Conservation (phyloP, 805 yeast genomes). For the Spathaspora arborariae region DNA sequence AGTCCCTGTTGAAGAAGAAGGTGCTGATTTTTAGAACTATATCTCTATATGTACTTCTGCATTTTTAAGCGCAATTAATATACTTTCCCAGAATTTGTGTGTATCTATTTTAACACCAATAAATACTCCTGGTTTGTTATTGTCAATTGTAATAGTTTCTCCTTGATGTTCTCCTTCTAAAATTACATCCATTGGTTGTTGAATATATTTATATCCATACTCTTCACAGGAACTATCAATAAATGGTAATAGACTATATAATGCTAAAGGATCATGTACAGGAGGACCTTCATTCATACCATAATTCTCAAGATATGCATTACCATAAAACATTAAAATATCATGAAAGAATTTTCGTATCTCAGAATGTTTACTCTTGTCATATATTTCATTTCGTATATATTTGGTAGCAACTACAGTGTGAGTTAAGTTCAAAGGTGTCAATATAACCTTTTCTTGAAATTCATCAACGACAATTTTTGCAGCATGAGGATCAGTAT, state of each 20-base stretch:
- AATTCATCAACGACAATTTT: constrained; percentile 39
- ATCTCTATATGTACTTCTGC: constrained; percentile 9
- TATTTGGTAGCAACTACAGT: constrained; percentile 47
- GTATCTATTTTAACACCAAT: constrained; percentile 9
- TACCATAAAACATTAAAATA: constrained; percentile 20
- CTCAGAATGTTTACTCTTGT: constrained; percentile 26
- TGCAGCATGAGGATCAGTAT: constrained; percentile 77
- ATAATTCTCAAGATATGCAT: constrained; percentile 11
- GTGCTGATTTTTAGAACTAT: constrained; percentile 10
- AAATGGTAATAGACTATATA: constrained; percentile 53
- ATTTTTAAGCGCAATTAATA: constrained; percentile 5
- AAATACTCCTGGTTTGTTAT: constrained; percentile 4
- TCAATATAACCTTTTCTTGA: constrained; percentile 48
- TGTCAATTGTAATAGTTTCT: constrained; percentile 16
- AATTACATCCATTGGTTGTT: constrained; percentile 22
- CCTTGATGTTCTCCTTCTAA: constrained; percentile 29
- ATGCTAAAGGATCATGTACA: constrained; percentile 76
- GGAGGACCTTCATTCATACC: constrained; percentile 56
- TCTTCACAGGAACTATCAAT: constrained; percentile 16
- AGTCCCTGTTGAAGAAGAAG: constrained; percentile 62
- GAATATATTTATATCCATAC: constrained; percentile 23
- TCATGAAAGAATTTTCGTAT: constrained; percentile 36
- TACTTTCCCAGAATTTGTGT: constrained; percentile 8
- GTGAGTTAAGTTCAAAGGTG: constrained; percentile 71
- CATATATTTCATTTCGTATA: constrained; percentile 21